These are phyloP conservation scores for Pachysandra terminalis DNA, from an alignment of 164 flowering plant genomes.

Conservation along the genomic window DNA sequence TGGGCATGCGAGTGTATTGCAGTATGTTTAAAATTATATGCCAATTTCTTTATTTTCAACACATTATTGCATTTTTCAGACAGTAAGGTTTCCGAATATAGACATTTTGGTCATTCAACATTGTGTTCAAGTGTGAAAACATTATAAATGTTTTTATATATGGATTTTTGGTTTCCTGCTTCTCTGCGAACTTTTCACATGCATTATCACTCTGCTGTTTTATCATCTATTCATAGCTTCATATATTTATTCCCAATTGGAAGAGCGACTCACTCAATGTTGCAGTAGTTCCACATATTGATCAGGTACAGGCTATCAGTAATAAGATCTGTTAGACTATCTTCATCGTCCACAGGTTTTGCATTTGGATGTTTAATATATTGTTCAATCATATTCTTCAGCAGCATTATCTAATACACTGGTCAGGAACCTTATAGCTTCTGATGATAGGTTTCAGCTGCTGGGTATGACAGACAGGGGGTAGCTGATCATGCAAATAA, in stretches of 20 bases:
- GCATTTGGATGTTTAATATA: background rate
- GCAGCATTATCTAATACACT: background rate
- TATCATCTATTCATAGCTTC: background rate
- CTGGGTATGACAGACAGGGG: conserved; percentile 88
- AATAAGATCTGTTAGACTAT: no score
- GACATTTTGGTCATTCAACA: background rate
- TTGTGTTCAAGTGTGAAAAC: background rate
- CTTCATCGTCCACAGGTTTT: background rate
- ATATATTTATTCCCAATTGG: no score
- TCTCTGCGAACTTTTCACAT: no score
- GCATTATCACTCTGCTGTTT: background rate
- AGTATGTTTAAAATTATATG: no score
- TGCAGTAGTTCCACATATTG: background rate
- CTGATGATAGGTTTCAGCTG: conserved; percentile 70
- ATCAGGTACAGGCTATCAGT: background rate
- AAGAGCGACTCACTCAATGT: background rate
- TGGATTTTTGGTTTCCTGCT: background rate
- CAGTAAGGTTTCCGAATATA: background rate
- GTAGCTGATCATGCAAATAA: conserved; percentile 98
- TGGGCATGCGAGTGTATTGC: no score
- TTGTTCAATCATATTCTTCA: background rate
- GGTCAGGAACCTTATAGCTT: conserved; percentile 1
- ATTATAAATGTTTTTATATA: background rate
- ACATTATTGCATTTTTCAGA: no score
- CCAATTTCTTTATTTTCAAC: no score